Percentiles rank a stretch among this genome's conserved stretches.
phyloP scores from a whole-genome alignment of 2,329 filamentous ascomycete species.

The Pseudogymnoascus sp. region DNA sequence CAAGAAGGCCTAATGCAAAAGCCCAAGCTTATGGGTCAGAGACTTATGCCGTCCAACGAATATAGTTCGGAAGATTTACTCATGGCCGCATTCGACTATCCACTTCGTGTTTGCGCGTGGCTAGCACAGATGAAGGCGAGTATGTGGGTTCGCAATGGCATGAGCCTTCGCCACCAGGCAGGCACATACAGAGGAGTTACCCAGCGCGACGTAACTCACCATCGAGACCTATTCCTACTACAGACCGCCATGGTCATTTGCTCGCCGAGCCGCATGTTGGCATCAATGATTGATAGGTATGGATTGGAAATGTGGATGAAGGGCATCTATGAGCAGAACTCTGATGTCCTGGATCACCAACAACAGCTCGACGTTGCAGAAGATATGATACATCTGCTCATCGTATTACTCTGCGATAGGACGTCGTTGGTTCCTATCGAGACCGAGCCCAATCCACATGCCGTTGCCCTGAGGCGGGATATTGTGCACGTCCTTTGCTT shows the following conservation, averaged over 20 bases:
- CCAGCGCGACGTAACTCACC: constrained; percentile 85
- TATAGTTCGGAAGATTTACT: constrained; percentile 67
- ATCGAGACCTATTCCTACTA: constrained; percentile 87
- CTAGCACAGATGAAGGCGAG: constrained; percentile 95
- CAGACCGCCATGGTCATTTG: constrained; percentile 87
- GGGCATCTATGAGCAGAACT: constrained; percentile 65
- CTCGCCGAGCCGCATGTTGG: constrained; percentile 72
- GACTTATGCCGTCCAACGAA: constrained; percentile 45
- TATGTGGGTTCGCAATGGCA: constrained; percentile 97
- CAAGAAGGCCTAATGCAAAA: constrained; percentile 59
- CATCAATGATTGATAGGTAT: constrained; percentile 85
- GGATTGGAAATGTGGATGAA: constrained; percentile 82
- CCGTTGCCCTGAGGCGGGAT: constrained; percentile 73
- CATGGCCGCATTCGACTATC: constrained; percentile 84
- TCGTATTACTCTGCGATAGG: constrained; percentile 83
- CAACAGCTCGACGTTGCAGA: constrained; percentile 92
- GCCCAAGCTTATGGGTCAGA: constrained; percentile 51
- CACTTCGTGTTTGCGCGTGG: constrained; percentile 89
- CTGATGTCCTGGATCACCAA: constrained; percentile 68
- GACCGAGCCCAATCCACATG: constrained; percentile 54
- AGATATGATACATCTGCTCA: constrained; percentile 89
- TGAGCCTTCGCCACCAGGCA: constrained; percentile 91
- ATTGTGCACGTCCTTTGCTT: constrained; percentile 93
- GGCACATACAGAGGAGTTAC: constrained; percentile 84
- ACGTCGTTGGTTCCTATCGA: constrained; percentile 65